phyloP scores from a whole-genome alignment of 2,329 filamentous ascomycete species.

The Beauveria scarabaeidicola region DNA sequence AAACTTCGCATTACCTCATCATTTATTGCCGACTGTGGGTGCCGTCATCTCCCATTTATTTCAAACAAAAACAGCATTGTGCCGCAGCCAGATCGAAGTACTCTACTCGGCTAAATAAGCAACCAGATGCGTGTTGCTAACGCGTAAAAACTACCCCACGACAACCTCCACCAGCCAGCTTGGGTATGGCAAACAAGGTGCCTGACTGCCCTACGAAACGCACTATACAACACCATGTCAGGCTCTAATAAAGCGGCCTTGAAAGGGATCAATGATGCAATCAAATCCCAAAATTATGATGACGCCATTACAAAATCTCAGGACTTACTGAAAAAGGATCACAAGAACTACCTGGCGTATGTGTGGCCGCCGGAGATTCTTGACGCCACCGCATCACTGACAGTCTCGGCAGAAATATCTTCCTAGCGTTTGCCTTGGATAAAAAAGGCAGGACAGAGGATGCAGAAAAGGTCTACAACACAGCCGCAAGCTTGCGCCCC shows the following conservation, averaged over 20 bases:
- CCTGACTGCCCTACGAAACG: background rate
- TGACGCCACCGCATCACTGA: background rate
- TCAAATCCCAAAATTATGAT: constrained; percentile 72
- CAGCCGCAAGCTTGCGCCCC: constrained; percentile 63
- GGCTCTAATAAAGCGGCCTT: constrained; percentile 68
- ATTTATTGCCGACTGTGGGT: background rate
- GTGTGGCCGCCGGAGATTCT: constrained; percentile 19
- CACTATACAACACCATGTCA: constrained; percentile 34
- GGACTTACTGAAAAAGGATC: constrained; percentile 61
- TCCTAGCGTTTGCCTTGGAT: constrained; percentile 76
- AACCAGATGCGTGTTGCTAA: background rate
- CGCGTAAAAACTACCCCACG: background rate
- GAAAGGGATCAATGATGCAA: constrained; percentile 70
- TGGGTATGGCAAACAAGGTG: background rate
- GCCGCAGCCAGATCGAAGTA: background rate
- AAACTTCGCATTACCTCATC: constrained; percentile 12
- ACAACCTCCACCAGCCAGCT: background rate
- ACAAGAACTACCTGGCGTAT: constrained; percentile 74
- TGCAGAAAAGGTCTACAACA: constrained; percentile 67
- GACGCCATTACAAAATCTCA: constrained; percentile 63
- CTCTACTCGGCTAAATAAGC: background rate
- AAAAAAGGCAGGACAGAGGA: constrained; percentile 63
- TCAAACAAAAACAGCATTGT: background rate
- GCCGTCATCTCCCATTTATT: background rate
- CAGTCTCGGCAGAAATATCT: constrained; percentile 54